Conservation (phyloP, 257 asterid genomes). For the Capsicum chinense region DNA sequence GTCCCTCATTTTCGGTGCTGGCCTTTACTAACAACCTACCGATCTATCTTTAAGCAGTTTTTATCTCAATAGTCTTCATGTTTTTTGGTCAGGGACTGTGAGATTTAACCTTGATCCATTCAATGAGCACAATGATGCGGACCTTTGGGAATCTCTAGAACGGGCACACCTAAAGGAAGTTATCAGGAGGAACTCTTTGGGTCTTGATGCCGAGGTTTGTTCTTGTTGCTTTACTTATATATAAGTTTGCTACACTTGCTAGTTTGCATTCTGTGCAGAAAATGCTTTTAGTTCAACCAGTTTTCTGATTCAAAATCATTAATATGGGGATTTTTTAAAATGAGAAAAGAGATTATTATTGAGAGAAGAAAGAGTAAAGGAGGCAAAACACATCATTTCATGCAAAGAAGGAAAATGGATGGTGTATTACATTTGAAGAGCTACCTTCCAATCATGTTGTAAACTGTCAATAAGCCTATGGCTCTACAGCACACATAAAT, state of each 20-base stretch:
- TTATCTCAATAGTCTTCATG: constrained; percentile 18
- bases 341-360: background rate
- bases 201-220: constrained; percentile 85
- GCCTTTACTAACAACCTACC: background rate
- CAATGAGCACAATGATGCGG: constrained; percentile 93
- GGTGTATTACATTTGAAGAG: background rate
- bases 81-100: constrained; percentile 65
- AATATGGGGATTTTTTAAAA: background rate
- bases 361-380: background rate
- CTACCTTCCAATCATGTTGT: background rate
- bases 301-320: background rate
- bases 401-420: background rate
- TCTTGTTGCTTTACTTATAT: background rate
- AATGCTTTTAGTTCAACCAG: background rate
- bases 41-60: background rate
- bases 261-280: background rate
- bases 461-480: background rate
- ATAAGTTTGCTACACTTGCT: background rate
- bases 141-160: constrained; percentile 95
- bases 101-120: constrained; percentile 96
- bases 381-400: background rate
- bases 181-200: constrained; percentile 76
- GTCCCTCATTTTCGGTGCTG: background rate
- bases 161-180: constrained; percentile 91
- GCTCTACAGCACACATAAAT: background rate